Percentiles rank a stretch among this genome's conserved stretches.
These are phyloP conservation scores for Talaromyces trachyspermus DNA, from an alignment of 495 filamentous ascomycete genomes.

Conservation along the genomic window DNA sequence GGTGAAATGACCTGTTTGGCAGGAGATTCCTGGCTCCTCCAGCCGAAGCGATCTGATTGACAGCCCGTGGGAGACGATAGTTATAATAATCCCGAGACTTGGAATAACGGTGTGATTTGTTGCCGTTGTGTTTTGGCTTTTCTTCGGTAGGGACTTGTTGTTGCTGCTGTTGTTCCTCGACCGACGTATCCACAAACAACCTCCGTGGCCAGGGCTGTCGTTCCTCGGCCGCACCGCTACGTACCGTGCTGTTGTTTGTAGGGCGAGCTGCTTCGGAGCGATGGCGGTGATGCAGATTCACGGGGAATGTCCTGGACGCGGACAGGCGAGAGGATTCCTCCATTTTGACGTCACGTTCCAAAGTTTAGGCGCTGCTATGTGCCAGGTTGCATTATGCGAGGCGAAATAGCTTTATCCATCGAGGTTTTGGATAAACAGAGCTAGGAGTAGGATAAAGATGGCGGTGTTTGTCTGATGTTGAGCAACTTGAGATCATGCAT, in stretches of 20 bases:
- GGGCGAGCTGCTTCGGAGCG: constrained; percentile 1
- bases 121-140: neutral
- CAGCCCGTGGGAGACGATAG: constrained; percentile 26
- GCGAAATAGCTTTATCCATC: too few relatives aligned
- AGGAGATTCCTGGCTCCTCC: constrained; percentile 27
- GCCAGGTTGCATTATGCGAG: too few relatives aligned
- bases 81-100: constrained; percentile 34
- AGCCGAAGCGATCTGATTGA: constrained; percentile 31
- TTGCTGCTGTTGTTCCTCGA: constrained; percentile 14
- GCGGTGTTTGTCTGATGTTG: too few relatives aligned
- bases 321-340: constrained; percentile 5
- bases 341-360: too few relatives aligned
- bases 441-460: too few relatives aligned
- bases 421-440: too few relatives aligned
- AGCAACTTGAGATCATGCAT: too few relatives aligned
- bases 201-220: constrained; percentile 14
- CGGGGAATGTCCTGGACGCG: constrained; percentile 3
- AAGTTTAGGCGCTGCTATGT: too few relatives aligned
- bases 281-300: constrained; percentile 6
- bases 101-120: constrained; percentile 20
- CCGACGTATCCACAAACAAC: constrained; percentile 16
- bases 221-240: neutral
- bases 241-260: neutral
- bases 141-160: constrained; percentile 5
- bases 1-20: constrained; percentile 13